These are phyloP conservation scores for Metschnikowia drakensbergensis DNA, from an alignment of 805 yeast genomes.

Conservation along the genomic window DNA sequence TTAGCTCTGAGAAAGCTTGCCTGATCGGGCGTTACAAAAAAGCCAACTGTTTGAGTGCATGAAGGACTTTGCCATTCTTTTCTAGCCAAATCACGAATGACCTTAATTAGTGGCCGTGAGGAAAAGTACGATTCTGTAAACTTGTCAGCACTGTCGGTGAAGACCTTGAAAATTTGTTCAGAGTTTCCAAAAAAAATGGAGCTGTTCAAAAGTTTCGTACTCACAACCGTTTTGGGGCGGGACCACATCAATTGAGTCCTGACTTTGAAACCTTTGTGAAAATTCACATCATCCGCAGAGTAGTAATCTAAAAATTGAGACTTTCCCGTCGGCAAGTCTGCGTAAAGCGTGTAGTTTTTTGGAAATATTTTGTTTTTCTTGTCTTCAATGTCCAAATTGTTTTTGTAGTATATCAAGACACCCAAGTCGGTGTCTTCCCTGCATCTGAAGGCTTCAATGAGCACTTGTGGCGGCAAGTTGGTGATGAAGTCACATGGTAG, in stretches of 20 bases:
- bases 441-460: slow-evolving; percentile 79
- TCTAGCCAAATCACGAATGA: slow-evolving; percentile 83
- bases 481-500: slow-evolving; percentile 94
- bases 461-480: slow-evolving; percentile 83
- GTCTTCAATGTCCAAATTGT: slow-evolving; percentile 72
- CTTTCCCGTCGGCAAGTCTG: slow-evolving; percentile 44
- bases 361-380: slow-evolving; percentile 58
- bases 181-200: slow-evolving; percentile 49
- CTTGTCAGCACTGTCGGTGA: slow-evolving; percentile 36
- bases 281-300: slow-evolving; percentile 63
- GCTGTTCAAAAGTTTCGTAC: slow-evolving; percentile 71
- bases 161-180: slow-evolving; percentile 48
- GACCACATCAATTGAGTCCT: slow-evolving; percentile 90
- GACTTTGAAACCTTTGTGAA: slow-evolving; percentile 65
- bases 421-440: slow-evolving; percentile 67
- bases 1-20: slow-evolving; percentile 74
- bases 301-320: slow-evolving; percentile 65
- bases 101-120: slow-evolving; percentile 55
- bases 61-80: slow-evolving; percentile 83
- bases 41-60: slow-evolving; percentile 57
- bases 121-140: slow-evolving; percentile 36
- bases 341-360: slow-evolving; percentile 63
- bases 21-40: slow-evolving; percentile 66
- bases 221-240: slow-evolving; percentile 71
- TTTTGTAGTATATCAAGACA: slow-evolving; percentile 70